phyloP scores from a whole-genome alignment of 1,139 yeast species.

The Lodderomyces oxycetoniae region DNA sequence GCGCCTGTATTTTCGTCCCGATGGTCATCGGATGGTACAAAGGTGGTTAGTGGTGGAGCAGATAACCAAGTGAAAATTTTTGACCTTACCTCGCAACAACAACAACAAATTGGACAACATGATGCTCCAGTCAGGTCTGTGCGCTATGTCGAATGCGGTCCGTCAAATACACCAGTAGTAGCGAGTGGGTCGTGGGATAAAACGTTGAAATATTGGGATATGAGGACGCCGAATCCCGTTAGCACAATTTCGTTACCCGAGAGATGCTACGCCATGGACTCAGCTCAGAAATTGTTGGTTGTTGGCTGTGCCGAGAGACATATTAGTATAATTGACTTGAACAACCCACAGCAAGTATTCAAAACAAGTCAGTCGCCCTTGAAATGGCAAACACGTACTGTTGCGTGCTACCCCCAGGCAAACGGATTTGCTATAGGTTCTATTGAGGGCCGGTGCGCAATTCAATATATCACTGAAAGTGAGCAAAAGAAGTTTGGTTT shows the following conservation, averaged over 20 bases:
- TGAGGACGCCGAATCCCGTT: constrained; percentile 80
- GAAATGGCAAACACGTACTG: constrained; percentile 82
- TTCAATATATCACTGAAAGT: constrained; percentile 83
- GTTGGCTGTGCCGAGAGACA: constrained; percentile 93
- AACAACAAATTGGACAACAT: constrained; percentile 82
- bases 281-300: constrained; percentile 73
- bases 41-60: constrained; percentile 87
- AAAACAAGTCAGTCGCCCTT: constrained; percentile 75
- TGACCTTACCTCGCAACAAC: constrained; percentile 78
- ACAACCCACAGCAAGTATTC: constrained; percentile 80
- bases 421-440: constrained; percentile 92
- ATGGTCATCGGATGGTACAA: constrained; percentile 84
- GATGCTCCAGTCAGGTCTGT: constrained; percentile 76
- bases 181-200: constrained; percentile 98
- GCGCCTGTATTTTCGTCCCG: constrained; percentile 81
- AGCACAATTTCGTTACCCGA: constrained; percentile 83
- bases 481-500: constrained; percentile 73
- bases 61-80: constrained; percentile 85
- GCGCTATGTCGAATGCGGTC: constrained; percentile 78
- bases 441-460: constrained; percentile 95
- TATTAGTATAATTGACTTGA: constrained; percentile 68
- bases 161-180: constrained; percentile 72
- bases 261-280: constrained; percentile 86
- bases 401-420: constrained; percentile 83
- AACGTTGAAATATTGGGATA: constrained; percentile 90